Evolutionary conservation across 495 filamentous ascomycete species (phyloP).

Genomic region (Rhypophila decipiens): DNA sequence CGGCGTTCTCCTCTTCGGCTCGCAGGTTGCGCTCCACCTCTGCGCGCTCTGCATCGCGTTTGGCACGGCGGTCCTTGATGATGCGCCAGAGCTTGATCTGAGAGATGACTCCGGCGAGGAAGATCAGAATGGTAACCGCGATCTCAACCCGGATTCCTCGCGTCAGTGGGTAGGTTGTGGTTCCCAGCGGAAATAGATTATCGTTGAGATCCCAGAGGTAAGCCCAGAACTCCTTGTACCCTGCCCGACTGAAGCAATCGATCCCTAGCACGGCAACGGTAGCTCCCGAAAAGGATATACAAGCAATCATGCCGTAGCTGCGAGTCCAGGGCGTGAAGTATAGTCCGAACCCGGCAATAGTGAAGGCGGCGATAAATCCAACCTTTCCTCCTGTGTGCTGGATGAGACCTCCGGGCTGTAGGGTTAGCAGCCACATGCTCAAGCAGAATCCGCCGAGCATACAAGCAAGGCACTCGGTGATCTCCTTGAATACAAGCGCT

Average conservation of each 20-base stretch:
- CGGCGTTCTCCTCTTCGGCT: conserved; percentile 64
- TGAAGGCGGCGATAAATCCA: conserved; percentile 70
- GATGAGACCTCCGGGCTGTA: conserved; percentile 73
- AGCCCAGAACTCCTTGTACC: conserved; percentile 91
- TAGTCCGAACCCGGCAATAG: conserved; percentile 57
- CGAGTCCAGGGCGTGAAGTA: conserved; percentile 78
- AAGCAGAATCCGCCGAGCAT: conserved; percentile 81
- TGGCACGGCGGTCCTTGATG: conserved; percentile 64
- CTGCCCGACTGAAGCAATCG: conserved; percentile 84
- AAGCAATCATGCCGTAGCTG: conserved; percentile 66
- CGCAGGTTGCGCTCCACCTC: conserved; percentile 55
- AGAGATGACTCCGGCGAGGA: conserved; percentile 68
- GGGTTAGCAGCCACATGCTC: conserved; percentile 83
- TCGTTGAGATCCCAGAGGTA: conserved; percentile 86
- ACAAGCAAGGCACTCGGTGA: conserved; percentile 83
- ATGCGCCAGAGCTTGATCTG: conserved; percentile 85
- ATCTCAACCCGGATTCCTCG: conserved; percentile 82
- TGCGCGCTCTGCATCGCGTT: conserved; percentile 49
- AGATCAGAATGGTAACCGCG: conserved; percentile 68
- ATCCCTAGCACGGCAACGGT: conserved; percentile 76
- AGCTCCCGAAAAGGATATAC: conserved; percentile 74
- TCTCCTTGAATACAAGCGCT: conserved; percentile 73
- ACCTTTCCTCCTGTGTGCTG: conserved; percentile 52
- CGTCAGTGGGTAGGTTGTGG: conserved; percentile 77
- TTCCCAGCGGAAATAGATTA: conserved; percentile 68